Conservation (phyloP, 495 filamentous ascomycete species). For the Oleoguttula mirabilis region DNA sequence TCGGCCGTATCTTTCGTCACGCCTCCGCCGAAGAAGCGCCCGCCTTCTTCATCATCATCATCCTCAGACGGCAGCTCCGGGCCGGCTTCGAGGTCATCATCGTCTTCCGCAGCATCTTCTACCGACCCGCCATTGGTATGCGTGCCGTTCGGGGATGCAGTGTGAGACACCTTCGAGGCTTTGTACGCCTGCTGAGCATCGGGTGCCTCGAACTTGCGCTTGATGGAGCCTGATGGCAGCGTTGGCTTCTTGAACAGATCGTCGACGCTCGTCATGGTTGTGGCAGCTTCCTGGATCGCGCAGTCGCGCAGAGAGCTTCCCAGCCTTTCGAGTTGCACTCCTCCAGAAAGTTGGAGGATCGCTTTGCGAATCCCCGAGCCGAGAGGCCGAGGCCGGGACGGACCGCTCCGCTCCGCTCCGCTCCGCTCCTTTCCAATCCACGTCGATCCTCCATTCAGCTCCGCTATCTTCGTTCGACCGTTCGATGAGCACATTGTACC, state of each 20-base stretch:
- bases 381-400: no score
- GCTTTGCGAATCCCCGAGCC: no score
- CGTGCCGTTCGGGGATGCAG: slow-evolving; percentile 50
- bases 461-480: no score
- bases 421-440: no score
- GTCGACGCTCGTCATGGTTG: slow-evolving; percentile 32
- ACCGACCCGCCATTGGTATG: slow-evolving; percentile 38
- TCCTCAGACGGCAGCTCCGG: slow-evolving; percentile 55
- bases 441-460: no score
- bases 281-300: no score
- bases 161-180: slow-evolving; percentile 57
- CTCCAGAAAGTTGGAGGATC: no score
- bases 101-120: slow-evolving; percentile 44
- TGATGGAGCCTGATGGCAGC: slow-evolving; percentile 20
- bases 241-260: slow-evolving; percentile 32
- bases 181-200: slow-evolving; percentile 57
- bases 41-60: slow-evolving; percentile 74
- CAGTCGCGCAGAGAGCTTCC: no score
- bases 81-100: slow-evolving; percentile 52
- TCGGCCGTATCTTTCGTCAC: slow-evolving; percentile 68
- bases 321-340: no score
- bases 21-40: slow-evolving; percentile 89
- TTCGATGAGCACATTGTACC: no score
- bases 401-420: no score
- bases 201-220: slow-evolving; percentile 32